Conservation (phyloP, 108 stramenopile species). For the Pelagomonas calceolata region DNA sequence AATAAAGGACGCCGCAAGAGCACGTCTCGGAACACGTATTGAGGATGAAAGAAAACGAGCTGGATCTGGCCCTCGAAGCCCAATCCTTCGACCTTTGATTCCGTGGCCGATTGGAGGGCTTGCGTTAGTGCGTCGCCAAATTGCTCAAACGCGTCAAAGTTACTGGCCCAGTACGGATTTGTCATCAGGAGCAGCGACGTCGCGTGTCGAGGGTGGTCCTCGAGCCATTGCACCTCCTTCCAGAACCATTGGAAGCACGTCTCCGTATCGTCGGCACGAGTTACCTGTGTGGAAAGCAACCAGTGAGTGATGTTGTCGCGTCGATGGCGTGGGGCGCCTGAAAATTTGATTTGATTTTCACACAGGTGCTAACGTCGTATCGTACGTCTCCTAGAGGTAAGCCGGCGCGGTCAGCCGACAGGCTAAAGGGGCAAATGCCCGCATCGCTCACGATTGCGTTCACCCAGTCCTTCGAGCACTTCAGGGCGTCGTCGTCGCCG, state of each 20-base stretch:
- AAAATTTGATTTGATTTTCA: too few species aligned
- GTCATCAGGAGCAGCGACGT: constrained; percentile 77
- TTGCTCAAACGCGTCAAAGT: constrained; percentile 77
- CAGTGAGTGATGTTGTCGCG: too few species aligned
- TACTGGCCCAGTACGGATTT: constrained; percentile 60
- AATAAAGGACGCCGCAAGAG: too few species aligned
- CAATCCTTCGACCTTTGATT: constrained; percentile 47
- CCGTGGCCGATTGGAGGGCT: constrained; percentile 47
- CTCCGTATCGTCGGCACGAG: constrained; percentile 59
- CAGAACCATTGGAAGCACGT: constrained; percentile 79
- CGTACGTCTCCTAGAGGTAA: constrained; percentile 75
- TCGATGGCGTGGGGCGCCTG: too few species aligned
- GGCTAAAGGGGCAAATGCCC: constrained; percentile 89
- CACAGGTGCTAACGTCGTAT: constrained; percentile 68
- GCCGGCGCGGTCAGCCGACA: constrained; percentile 59
- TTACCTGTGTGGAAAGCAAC: too few species aligned
- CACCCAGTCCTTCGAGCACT: constrained; percentile 57
- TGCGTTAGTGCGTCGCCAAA: constrained; percentile 76
- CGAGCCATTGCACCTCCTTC: constrained; percentile 68
- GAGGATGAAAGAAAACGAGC: constrained; percentile 92
- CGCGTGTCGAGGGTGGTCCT: constrained; percentile 23
- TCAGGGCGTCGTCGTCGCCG: constrained; percentile 51
- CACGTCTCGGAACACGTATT: constrained; percentile 85
- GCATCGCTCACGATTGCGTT: constrained; percentile 70
- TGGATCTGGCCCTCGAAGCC: constrained; percentile 47